Conservation (phyloP, 2,329 filamentous ascomycete species). For the Orbilia ellipsospora region DNA sequence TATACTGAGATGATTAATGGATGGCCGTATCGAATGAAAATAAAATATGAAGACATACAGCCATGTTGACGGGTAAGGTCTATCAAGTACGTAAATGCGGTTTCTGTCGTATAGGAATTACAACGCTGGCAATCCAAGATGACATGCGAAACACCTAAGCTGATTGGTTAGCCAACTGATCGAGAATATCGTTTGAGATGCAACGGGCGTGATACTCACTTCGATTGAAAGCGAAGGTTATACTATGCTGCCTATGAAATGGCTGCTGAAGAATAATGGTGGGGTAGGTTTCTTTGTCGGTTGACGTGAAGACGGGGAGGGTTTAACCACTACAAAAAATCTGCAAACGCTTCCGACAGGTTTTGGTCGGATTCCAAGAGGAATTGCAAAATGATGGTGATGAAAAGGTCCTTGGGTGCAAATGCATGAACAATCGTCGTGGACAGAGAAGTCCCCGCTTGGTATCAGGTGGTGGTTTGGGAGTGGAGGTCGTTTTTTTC, state of each 20-base stretch:
- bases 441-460: conserved; percentile 55
- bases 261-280: conserved; percentile 20
- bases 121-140: conserved; percentile 47
- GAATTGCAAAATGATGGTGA: conserved; percentile 56
- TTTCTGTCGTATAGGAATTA: conserved; percentile 50
- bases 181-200: neutral
- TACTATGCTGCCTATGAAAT: conserved; percentile 29
- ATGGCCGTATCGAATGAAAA: neutral
- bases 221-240: conserved; percentile 31
- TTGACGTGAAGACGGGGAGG: conserved; percentile 27
- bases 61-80: conserved; percentile 46
- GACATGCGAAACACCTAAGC: conserved; percentile 52
- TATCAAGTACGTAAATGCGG: conserved; percentile 53
- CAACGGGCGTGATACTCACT: conserved; percentile 26
- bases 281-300: conserved; percentile 14
- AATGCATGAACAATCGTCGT: conserved; percentile 56
- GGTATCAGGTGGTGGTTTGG: conserved; percentile 18
- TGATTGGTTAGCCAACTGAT: neutral
- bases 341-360: conserved; percentile 55
- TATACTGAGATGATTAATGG: neutral
- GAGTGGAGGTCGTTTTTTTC: conserved; percentile 22
- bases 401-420: conserved; percentile 56
- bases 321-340: conserved; percentile 56
- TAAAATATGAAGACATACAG: conserved; percentile 24
- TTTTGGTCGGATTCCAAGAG: conserved; percentile 56